These are phyloP conservation scores for Penicillium paradoxum DNA, from an alignment of 495 filamentous ascomycete genomes.

Conservation along the genomic window DNA sequence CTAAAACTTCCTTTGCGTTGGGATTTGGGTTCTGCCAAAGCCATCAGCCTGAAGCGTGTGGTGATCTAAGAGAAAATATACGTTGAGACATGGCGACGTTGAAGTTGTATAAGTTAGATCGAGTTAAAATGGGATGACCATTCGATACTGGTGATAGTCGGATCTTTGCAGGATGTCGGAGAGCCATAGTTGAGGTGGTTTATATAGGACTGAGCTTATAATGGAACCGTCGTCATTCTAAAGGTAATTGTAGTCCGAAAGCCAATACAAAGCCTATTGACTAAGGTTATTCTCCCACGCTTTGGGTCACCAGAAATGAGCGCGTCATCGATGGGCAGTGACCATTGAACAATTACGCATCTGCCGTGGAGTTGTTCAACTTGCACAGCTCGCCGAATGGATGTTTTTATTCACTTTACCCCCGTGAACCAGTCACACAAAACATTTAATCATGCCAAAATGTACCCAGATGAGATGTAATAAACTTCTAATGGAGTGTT, in stretches of 20 bases:
- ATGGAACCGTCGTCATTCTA: not conserved
- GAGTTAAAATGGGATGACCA: not conserved
- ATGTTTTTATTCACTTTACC: too few species aligned
- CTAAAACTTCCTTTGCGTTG: not conserved
- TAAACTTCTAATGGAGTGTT: too few species aligned
- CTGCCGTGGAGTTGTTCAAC: too few species aligned
- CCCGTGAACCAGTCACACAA: too few species aligned
- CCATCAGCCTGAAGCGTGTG: not conserved
- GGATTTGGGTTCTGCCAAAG: not conserved
- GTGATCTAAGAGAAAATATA: not conserved
- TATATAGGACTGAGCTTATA: not conserved
- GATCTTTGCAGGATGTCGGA: not conserved
- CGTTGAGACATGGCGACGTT: not conserved
- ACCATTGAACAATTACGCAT: too few species aligned
- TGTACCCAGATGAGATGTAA: too few species aligned
- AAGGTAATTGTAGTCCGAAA: not conserved
- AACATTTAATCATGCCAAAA: too few species aligned
- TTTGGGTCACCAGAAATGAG: not conserved
- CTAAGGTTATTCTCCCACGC: not conserved
- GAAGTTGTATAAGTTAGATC: not conserved
- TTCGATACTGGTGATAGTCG: not conserved
- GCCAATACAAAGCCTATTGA: not conserved
- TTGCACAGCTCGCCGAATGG: too few species aligned
- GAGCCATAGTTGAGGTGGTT: not conserved
- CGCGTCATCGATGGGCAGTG: constrained; percentile 4